phyloP scores from a whole-genome alignment of 2,329 filamentous ascomycete species.

The Beauveria caledonica region DNA sequence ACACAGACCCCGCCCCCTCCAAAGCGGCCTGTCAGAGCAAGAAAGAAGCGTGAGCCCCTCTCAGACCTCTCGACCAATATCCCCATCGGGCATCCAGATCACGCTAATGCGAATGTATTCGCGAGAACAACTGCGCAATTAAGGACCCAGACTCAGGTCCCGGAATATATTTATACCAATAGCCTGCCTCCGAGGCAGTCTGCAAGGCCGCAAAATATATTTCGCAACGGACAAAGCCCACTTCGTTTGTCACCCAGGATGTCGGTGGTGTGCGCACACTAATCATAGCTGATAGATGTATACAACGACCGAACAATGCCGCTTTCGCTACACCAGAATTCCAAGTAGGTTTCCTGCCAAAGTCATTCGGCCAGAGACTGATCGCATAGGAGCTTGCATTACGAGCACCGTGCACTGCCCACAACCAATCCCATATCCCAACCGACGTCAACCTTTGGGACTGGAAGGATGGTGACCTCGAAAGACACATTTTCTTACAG shows the following conservation, averaged over 20 bases:
- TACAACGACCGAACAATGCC: background rate
- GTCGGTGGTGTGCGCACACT: background rate
- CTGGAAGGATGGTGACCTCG: background rate
- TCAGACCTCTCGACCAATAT: constrained; percentile 28
- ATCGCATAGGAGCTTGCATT: background rate
- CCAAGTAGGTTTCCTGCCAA: background rate
- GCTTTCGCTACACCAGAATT: background rate
- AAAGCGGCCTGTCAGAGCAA: constrained; percentile 21
- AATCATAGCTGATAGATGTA: background rate
- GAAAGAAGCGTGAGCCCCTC: constrained; percentile 26
- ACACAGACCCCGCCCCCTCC: constrained; percentile 20
- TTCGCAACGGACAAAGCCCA: background rate
- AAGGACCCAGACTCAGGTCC: background rate
- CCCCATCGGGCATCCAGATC: constrained; percentile 16
- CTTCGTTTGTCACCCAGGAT: background rate
- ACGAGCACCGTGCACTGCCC: background rate
- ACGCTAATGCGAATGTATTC: background rate
- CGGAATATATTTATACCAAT: background rate
- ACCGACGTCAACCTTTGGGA: background rate
- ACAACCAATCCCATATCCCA: constrained; percentile 8
- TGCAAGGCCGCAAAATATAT: background rate
- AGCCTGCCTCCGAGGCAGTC: background rate
- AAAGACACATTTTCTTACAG: background rate
- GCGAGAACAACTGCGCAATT: background rate
- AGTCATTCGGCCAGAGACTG: background rate